A percentile compares a stretch with the other conserved stretches of the same genome.
Conservation (phyloP, 352 stramenopile genomes). For the Phytophthora colocasiae region DNA sequence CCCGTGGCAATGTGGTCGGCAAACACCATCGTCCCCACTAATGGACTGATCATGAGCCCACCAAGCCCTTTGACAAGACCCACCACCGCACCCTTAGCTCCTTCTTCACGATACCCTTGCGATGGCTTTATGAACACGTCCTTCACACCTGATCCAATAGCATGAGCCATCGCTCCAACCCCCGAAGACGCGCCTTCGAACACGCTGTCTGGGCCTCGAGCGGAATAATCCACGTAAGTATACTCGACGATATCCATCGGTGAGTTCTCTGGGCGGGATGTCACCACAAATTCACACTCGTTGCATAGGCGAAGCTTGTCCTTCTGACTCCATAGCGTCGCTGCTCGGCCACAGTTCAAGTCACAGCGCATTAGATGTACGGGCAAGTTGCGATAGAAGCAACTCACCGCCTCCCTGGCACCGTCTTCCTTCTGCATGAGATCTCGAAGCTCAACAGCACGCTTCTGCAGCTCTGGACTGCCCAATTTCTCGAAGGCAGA, state of each 20-base stretch:
- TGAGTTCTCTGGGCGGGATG: constrained; percentile 45
- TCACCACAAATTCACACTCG: constrained; percentile 55
- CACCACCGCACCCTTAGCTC: constrained; percentile 56
- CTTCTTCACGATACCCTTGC: constrained; percentile 57
- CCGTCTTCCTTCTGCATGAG: constrained; percentile 85
- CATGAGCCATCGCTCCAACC: constrained; percentile 59
- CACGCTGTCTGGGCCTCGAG: constrained; percentile 53
- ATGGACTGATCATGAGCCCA: constrained; percentile 50
- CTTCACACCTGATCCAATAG: constrained; percentile 58
- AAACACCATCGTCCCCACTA: constrained; percentile 58
- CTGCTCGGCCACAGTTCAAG: constrained; percentile 41
- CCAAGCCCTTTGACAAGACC: constrained; percentile 56
- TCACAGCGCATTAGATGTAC: constrained; percentile 89
- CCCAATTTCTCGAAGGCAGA: constrained; percentile 73
- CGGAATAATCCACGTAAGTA: constrained; percentile 58
- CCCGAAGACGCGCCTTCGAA: constrained; percentile 52
- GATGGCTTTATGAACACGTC: constrained; percentile 59
- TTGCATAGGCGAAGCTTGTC: constrained; percentile 53
- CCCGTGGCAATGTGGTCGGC: constrained; percentile 65
- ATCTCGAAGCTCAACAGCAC: constrained; percentile 52
- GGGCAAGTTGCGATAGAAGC: constrained; percentile 89
- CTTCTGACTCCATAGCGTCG: constrained; percentile 57
- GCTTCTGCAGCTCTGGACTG: constrained; percentile 46
- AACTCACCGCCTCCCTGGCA: constrained; percentile 69
- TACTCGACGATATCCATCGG: constrained; percentile 51